Percentiles rank a stretch among this genome's conserved stretches.
Conservation (phyloP, 331 rosid genomes). For the Dryas integrifolia region DNA sequence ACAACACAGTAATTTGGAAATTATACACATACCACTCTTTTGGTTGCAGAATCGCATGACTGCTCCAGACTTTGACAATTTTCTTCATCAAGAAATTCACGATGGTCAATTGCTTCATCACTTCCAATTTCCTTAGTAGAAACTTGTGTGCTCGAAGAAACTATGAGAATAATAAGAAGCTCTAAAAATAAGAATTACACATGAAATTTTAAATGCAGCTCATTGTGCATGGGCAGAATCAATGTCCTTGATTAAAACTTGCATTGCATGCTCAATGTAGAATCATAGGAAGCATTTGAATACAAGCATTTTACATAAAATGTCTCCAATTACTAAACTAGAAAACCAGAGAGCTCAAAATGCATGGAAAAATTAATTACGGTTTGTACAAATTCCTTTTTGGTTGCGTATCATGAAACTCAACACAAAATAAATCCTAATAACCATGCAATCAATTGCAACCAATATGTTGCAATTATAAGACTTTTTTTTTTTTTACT, state of each 20-base stretch:
- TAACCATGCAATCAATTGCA: slow-evolving; percentile 2
- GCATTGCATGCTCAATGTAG: not conserved
- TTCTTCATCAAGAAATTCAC: slow-evolving; percentile 40
- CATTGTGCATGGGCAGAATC: not conserved
- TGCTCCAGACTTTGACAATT: slow-evolving; percentile 40
- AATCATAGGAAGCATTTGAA: not conserved
- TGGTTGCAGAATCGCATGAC: slow-evolving; percentile 41
- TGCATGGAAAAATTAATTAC: not conserved
- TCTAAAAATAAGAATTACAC: slow-evolving; percentile 18
- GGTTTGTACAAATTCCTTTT: not conserved
- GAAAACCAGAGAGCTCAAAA: slow-evolving; percentile 6
- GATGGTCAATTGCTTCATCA: slow-evolving; percentile 41
- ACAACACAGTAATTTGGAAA: not conserved
- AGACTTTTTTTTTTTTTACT: not conserved
- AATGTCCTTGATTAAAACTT: not conserved
- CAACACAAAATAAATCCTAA: not conserved
- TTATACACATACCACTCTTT: slow-evolving; percentile 44
- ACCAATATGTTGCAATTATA: not conserved
- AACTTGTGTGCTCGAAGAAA: slow-evolving; percentile 43
- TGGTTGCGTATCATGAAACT: not conserved
- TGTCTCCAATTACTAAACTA: slow-evolving; percentile 9
- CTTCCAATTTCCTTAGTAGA: slow-evolving; percentile 39
- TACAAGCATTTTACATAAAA: not conserved
- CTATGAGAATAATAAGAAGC: slow-evolving; percentile 45
- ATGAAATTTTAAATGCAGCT: not conserved